Base-by-base conservation (phyloP, 202 grass and related monocot species). In the Tripidium arundinaceum region DNA sequence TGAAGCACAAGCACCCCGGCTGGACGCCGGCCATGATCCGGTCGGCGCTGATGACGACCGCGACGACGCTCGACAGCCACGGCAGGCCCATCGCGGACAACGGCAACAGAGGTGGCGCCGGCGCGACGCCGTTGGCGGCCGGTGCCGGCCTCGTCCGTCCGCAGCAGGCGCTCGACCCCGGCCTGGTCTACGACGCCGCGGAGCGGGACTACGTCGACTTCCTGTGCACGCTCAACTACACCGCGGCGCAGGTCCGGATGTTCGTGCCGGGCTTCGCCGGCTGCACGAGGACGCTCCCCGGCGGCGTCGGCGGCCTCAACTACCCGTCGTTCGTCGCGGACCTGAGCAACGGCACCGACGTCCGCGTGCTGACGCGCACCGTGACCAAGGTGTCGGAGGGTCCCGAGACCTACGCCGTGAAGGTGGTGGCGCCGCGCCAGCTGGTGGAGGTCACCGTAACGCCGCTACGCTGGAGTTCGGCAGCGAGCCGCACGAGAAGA, bases 141-240 rank as follows among this genome's bases (percentile, higher is more conserved):
- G 88, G 91, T 0, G 70, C 88, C 0, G 88, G 85, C 6, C 70
- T 50, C 10, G 26, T 90, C 24, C 26, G 50, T 19, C 88, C 83
- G 3, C 55, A 70, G 54, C 74, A 57, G 13, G 80, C 88, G 0
- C 15, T 31, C 7, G 83, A 91, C 36, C 91, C 85, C 0, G 91
- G 87, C 13, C 68, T 93, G 2, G 87, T 93, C 1, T 93, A 93
- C 50, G 83, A 88, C 36, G 54, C 76, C 10, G 22, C 22, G 5
- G 81, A 66, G 24, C 42, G 79, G 27, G 88, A 94, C 62, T 82
- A 94, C 29, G 27, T 87, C 5, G 80, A 83, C 12, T 83, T 84
- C 34, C 63, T 90, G 22, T 86, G 88, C 72, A 46, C 62, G 26
- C 52, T 89, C 19, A 91, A 94, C 65, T 89, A 94, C 77, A 91